These are phyloP conservation scores for Arxiozyma bovina DNA, from an alignment of 1,139 yeast species.

Conservation along the genomic window DNA sequence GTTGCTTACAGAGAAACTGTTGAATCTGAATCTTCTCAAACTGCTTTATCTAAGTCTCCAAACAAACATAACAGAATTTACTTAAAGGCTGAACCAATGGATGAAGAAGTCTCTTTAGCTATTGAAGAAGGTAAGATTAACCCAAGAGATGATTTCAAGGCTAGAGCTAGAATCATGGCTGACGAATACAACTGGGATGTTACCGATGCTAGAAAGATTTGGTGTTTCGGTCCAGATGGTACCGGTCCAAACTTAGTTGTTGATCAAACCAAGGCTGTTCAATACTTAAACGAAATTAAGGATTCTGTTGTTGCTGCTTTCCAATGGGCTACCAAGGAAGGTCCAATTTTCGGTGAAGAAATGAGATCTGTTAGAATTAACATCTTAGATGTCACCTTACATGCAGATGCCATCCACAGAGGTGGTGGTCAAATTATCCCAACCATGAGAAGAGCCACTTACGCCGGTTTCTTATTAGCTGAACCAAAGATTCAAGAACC, in stretches of 20 bases:
- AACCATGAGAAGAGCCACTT: slow-evolving; percentile 99
- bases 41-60: slow-evolving; percentile 97
- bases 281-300: slow-evolving; percentile 97
- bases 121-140: slow-evolving; percentile 86
- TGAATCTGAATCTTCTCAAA: slow-evolving; percentile 84
- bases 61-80: slow-evolving; percentile 99
- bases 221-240: slow-evolving; percentile 99
- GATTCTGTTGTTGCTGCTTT: slow-evolving; percentile 99
- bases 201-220: slow-evolving; percentile 98
- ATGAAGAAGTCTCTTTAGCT: slow-evolving; percentile 86
- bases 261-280: slow-evolving; percentile 99
- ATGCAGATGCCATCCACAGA: slow-evolving; percentile 99
- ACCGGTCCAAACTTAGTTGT: slow-evolving; percentile 97
- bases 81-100: slow-evolving; percentile 93
- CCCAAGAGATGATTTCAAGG: slow-evolving; percentile 98
- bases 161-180: slow-evolving; percentile 97
- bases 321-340: slow-evolving; percentile 99
- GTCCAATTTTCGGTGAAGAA: slow-evolving; percentile 95
- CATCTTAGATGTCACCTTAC: slow-evolving; percentile 98
- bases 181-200: slow-evolving; percentile 99
- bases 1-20: slow-evolving; percentile 99
- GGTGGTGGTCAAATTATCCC: slow-evolving; percentile 99
- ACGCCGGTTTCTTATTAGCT: slow-evolving; percentile 96
- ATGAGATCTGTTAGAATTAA: slow-evolving; percentile 94
- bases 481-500: slow-evolving; percentile 99